phyloP scores from a whole-genome alignment of 2,329 filamentous ascomycete species.

The Fusarium decemcellulare region DNA sequence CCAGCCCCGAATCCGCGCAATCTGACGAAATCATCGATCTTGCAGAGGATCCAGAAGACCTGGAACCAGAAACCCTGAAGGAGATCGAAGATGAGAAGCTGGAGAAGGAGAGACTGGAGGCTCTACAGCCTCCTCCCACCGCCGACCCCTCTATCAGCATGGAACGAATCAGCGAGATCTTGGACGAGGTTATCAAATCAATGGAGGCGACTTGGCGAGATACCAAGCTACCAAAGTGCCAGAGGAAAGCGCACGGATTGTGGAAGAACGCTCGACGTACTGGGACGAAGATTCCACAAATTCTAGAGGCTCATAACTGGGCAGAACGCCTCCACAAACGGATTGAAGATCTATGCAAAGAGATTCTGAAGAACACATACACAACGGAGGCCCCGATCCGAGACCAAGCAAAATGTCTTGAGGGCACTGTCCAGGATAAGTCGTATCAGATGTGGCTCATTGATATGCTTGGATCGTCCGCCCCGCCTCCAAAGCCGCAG shows the following conservation, averaged over 20 bases:
- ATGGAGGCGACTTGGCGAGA: constrained; percentile 70
- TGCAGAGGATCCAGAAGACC: constrained; percentile 42
- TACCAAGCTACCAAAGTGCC: constrained; percentile 68
- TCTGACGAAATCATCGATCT: constrained; percentile 25
- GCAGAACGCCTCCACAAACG: constrained; percentile 63
- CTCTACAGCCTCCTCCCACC: background rate
- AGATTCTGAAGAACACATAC: constrained; percentile 69
- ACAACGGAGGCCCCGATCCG: constrained; percentile 65
- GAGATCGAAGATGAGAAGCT: constrained; percentile 68
- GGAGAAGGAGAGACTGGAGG: constrained; percentile 24
- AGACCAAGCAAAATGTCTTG: constrained; percentile 70
- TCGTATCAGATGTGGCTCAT: constrained; percentile 67
- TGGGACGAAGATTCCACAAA: constrained; percentile 53
- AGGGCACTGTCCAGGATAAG: constrained; percentile 75
- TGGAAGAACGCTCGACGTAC: constrained; percentile 71
- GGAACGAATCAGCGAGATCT: constrained; percentile 62
- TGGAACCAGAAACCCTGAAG: constrained; percentile 69
- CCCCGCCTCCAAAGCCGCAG: constrained; percentile 55
- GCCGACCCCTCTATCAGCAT: constrained; percentile 51
- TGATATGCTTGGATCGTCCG: constrained; percentile 58
- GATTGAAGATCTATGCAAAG: constrained; percentile 67
- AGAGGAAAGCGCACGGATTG: constrained; percentile 69
- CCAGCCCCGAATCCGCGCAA: constrained; percentile 15
- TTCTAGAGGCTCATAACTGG: constrained; percentile 59
- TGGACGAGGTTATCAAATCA: constrained; percentile 67